phyloP scores from a whole-genome alignment of 345 rosid genomes.

The Salix brachista region DNA sequence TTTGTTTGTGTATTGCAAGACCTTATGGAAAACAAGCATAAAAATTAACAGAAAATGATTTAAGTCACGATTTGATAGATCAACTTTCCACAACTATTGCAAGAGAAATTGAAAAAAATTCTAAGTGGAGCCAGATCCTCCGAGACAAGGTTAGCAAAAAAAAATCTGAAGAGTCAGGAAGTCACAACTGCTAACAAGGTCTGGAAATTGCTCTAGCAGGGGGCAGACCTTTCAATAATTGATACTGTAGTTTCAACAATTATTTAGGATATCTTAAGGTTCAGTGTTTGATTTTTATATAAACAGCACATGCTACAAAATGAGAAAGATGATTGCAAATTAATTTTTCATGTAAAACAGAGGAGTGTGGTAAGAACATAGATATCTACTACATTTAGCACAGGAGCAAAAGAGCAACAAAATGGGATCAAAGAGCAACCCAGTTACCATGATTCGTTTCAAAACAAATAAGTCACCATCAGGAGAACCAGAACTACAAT shows the following conservation, averaged over 20 bases:
- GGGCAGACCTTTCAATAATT: neutral
- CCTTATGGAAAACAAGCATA: neutral
- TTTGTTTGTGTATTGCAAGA: no score
- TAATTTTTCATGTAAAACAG: neutral
- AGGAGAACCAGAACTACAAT: conserved; percentile 35
- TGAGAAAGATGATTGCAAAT: neutral
- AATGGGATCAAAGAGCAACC: neutral
- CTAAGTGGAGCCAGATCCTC: no score
- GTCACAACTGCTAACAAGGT: no score
- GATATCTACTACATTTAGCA: neutral
- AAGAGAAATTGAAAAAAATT: neutral
- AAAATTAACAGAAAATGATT: neutral
- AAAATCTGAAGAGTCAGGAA: no score
- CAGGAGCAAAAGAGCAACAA: neutral
- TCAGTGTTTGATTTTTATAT: neutral
- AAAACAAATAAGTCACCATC: conserved; percentile 59
- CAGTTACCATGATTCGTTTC: conserved; percentile 86
- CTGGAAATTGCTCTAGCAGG: neutral
- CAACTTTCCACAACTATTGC: neutral
- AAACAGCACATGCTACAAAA: neutral
- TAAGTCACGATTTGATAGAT: neutral
- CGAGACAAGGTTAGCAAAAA: no score
- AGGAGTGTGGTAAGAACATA: neutral
- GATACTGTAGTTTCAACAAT: neutral
- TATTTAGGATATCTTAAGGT: neutral